A percentile compares a stretch with the other conserved stretches of the same genome.
Conservation (phyloP, 116 monocot genomes). For the Zostera marina region DNA sequence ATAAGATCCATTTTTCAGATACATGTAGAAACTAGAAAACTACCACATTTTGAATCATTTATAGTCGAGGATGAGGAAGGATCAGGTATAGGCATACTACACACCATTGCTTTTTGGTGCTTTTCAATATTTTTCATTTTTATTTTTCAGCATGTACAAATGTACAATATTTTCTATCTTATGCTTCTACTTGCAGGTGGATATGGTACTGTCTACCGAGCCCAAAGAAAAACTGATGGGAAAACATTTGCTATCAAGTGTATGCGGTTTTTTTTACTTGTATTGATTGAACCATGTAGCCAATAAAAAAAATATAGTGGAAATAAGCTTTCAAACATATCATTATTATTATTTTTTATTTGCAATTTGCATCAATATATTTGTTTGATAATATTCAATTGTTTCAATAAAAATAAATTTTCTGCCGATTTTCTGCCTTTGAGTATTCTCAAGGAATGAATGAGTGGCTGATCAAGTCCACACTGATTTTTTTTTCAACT, state of each 20-base stretch:
- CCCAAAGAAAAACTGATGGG: conserved; percentile 61
- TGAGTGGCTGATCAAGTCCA: no score
- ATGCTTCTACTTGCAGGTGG: conserved; percentile 44
- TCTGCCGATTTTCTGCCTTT: no score
- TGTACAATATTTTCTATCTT: conserved; percentile 1
- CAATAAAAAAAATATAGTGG: background rate
- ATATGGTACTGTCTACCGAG: conserved; percentile 89
- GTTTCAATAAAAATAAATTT: no score
- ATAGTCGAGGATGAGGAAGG: conserved; percentile 86
- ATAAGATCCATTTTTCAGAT: conserved; percentile 20
- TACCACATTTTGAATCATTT: conserved; percentile 67
- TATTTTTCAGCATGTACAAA: background rate
- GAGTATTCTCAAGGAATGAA: no score
- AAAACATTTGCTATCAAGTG: conserved; percentile 90
- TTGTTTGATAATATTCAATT: background rate
- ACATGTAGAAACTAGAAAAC: conserved; percentile 21
- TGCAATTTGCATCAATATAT: background rate
- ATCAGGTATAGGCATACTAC: conserved; percentile 46
- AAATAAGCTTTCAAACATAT: background rate
- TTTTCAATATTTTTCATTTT: background rate
- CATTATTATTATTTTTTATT: no score
- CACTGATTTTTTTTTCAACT: no score
- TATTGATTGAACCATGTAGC: background rate
- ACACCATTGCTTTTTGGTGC: background rate
- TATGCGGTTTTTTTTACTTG: conserved; percentile 20